Evolutionary conservation across 352 stramenopile genomes (phyloP), one percentile per base, ranked within the genome.

Genomic region (Globisporangium okanoganense): DNA sequence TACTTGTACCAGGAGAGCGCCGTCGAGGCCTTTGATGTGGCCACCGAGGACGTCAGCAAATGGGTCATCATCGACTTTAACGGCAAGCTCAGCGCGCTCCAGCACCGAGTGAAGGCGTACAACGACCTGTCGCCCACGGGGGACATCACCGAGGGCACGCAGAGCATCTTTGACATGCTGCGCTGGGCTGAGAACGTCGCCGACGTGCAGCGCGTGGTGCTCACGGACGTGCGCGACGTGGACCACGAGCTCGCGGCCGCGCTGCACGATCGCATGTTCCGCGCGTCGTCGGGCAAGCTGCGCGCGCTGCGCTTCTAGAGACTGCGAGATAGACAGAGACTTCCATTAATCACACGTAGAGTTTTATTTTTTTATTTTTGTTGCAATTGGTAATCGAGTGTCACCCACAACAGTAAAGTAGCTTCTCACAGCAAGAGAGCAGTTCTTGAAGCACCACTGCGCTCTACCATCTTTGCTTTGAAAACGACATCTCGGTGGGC

Each of bases 21-120:
- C 3, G 22, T 12, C 3, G 73, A 85, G 43, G 49, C 52, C 24
- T 75, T 86, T 45, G 63, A 85, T 41, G 51, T 72, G 2, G 57
- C 71, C 0, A 57, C 55, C 0, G 61, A 76, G 6, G 67, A 78
- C 60, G 33, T 90, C 29, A 66, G 71, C 20, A 65, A 58, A 29
- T 95, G 86, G 74, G 88, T 90, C 9, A 58, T 96, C 1, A 67
- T 97, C 41, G 90, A 97, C 66, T 95, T 96, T 62, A 62, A 83
- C 40, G 75, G 82, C 16, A 75, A 71, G 16, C 59, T 96, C 6
- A 25, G 56, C 12, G 44, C 49, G 6, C 73, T 96, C 22, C 50
- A 87, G 63, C 24, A 66, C 48, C 67, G 66, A 6, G 82, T 85
- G 40, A 67, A 76, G 53, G 82, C 72, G 24, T 97, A 95, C 64